phyloP scores from a whole-genome alignment of 192 early-diverging fungal species.

The Dissophora ornata region DNA sequence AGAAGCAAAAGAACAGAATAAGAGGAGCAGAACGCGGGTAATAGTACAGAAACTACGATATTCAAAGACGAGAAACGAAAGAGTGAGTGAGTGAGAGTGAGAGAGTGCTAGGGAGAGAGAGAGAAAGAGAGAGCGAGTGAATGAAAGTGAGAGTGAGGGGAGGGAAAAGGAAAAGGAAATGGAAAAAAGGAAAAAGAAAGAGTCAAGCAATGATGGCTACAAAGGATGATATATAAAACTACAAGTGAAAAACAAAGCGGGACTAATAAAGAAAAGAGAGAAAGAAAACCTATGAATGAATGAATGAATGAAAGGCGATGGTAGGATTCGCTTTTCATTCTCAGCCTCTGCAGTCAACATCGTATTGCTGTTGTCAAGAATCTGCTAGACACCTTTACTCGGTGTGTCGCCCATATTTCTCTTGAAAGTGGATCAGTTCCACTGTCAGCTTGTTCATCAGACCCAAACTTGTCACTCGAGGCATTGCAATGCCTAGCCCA shows the following conservation, averaged over 20 bases:
- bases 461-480: constrained; percentile 42
- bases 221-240: neutral
- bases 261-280: neutral
- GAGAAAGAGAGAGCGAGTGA: neutral
- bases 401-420: constrained; percentile 43
- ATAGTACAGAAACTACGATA: no score
- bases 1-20: no score
- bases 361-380: no score
- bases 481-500: neutral
- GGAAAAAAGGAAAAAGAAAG: neutral
- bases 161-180: neutral
- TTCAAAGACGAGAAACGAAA: neutral
- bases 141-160: neutral
- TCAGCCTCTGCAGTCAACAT: no score
- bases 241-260: neutral
- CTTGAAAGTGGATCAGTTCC: constrained; percentile 60
- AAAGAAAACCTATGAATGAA: neutral
- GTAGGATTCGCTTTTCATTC: no score
- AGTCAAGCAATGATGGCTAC: neutral
- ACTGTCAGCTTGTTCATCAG: constrained; percentile 59
- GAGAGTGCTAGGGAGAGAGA: neutral
- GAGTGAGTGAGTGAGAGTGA: neutral
- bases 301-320: no score
- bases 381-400: neutral
- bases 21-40: no score